A percentile compares a stretch with the other conserved stretches of the same genome.
Evolutionary conservation across 2,329 filamentous ascomycete species (phyloP).

Genomic region (Diaporthe sp.): DNA sequence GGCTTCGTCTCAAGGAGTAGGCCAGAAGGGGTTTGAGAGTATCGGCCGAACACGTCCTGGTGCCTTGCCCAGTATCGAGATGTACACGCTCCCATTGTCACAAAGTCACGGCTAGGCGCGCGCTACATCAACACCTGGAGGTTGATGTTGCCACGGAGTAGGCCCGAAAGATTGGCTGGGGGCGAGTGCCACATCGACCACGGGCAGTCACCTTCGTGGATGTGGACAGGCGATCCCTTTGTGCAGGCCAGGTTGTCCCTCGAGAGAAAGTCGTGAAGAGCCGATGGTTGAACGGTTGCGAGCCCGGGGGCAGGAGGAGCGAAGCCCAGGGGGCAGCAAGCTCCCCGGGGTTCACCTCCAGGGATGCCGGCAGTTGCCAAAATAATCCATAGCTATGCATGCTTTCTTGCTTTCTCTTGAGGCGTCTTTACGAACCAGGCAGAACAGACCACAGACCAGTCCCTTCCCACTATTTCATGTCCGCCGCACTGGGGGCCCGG

Average conservation of each 20-base stretch:
- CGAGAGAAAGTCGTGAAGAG: background rate
- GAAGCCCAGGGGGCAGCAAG: background rate
- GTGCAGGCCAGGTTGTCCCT: background rate
- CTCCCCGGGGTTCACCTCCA: background rate
- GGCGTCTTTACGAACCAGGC: constrained; percentile 16
- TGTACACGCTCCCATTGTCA: background rate
- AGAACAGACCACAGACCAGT: constrained; percentile 8
- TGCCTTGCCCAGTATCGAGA: background rate
- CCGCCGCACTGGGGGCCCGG: constrained; percentile 9
- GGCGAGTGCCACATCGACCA: background rate
- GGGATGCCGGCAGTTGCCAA: background rate
- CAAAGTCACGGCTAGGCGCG: background rate
- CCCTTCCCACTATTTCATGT: constrained; percentile 12
- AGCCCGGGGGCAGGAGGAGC: background rate
- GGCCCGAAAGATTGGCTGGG: background rate
- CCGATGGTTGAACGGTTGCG: background rate
- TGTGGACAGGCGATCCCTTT: no score
- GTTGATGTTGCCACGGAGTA: background rate
- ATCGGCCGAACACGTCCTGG: background rate
- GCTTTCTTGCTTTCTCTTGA: constrained; percentile 33
- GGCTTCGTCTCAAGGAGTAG: background rate
- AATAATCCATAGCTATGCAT: constrained; percentile 37
- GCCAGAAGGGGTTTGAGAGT: background rate
- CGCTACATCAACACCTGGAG: background rate
- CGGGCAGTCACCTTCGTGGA: no score